Base-by-base conservation (phyloP, 179 eudicot genomes). In the Heliamphora pulchella region DNA sequence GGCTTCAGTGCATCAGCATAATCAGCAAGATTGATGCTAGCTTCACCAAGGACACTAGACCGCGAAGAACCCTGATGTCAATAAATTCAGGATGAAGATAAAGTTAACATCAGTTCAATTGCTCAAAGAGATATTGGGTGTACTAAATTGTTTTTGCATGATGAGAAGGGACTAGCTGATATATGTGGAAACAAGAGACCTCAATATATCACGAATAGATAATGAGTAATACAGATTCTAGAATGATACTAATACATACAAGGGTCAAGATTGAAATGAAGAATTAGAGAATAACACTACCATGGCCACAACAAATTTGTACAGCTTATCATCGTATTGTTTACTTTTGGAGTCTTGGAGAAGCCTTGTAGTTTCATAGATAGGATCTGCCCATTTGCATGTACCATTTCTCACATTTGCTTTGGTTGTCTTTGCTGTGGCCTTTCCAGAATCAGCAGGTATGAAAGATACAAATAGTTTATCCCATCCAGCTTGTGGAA, bases 311-410 rank as follows among this genome's bases (percentile, higher is more conserved):
- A 94, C 85, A 89, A 96, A 90, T 87, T 88, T 94, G 88, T 94
- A 96, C 55, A 96, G 86, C 86, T 92, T 96, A 71, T 91, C 99
- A 80, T 92, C 98, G 80, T 82, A 91, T 79, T 90, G 92, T 81
- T 91, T 96, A 81, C 87, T 92, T 84, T 87, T 91, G 74, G 89
- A 79, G 83, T 96, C 98, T 81, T 88, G 92, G 22, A 96, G 94
- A 89, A 96, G 97, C 82, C 94, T 89, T 73, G 99, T 90, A 62
- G 93, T 92, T 89, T 96, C 99, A 88, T 96, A 96, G 20, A 96
- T 94, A 71, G 99, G 99, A 91, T 96, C 99, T 43, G 86, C 89
- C 99, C 99, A 96, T 89, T 94, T 94, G 87, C 99, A 96, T 61
- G 87, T 84, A 68, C 98, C 98, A 86, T 96, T 96, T 88, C 98